A percentile compares a stretch with the other conserved stretches of the same genome.
Evolutionary conservation across 129 eudicot species (phyloP).

Genomic region (Arctium minus): DNA sequence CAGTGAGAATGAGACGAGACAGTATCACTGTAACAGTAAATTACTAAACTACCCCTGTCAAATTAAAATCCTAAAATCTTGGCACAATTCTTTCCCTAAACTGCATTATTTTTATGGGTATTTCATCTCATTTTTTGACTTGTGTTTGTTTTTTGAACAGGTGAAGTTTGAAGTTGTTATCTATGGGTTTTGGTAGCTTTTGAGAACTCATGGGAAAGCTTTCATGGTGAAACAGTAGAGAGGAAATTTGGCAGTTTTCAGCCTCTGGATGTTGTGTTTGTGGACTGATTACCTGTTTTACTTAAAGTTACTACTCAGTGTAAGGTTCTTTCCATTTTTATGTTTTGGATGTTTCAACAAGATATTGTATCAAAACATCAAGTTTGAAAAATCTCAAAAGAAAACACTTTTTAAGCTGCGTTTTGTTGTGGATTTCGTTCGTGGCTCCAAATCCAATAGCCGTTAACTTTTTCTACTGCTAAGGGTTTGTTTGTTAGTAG

Average conservation of each 20-base stretch:
- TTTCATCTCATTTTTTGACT: neutral
- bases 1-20: too few species aligned
- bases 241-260: neutral
- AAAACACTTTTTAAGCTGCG: neutral
- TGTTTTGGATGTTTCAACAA: neutral
- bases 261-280: neutral
- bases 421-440: too few species aligned
- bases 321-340: neutral
- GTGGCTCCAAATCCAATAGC: too few species aligned
- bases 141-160: constrained; percentile 11
- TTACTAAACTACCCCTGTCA: too few species aligned
- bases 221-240: constrained; percentile 20
- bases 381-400: neutral
- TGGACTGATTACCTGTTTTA: neutral
- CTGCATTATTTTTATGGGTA: neutral
- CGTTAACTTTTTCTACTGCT: too few species aligned
- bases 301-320: neutral
- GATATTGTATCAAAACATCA: neutral
- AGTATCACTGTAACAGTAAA: too few species aligned
- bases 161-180: neutral
- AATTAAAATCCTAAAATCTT: too few species aligned
- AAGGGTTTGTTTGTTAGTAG: too few species aligned
- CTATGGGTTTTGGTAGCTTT: neutral
- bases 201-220: neutral
- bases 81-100: neutral